Evolutionary conservation across 257 asterid genomes (phyloP).

Genomic region (Handroanthus guayacan): DNA sequence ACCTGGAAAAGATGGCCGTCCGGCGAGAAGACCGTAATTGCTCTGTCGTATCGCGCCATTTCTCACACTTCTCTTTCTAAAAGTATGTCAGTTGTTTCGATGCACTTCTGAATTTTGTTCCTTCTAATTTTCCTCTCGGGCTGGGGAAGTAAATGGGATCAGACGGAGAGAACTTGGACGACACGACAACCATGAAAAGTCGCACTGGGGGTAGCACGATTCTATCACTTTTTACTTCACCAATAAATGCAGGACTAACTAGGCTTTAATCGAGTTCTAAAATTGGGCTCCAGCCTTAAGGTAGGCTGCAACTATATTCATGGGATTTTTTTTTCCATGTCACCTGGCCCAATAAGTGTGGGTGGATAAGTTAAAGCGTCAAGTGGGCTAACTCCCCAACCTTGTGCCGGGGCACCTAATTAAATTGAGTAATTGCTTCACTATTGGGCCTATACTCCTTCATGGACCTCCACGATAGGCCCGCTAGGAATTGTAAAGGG

Average conservation of each 20-base stretch:
- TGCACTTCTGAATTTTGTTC: neutral
- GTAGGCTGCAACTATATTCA: no score
- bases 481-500: neutral
- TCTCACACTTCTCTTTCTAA: conserved; percentile 16
- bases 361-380: no score
- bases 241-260: no score
- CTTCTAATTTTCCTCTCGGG: neutral
- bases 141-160: neutral
- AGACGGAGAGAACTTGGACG: conserved; percentile 14
- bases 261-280: no score
- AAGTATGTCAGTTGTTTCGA: neutral
- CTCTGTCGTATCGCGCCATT: conserved; percentile 96
- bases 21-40: conserved; percentile 95
- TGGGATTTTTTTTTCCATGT: no score
- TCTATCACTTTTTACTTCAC: neutral
- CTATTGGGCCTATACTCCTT: neutral
- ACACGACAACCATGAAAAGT: conserved; percentile 9
- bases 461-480: conserved; percentile 11
- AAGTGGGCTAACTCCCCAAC: no score
- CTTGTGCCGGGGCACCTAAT: no score
- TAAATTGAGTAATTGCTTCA: no score
- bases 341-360: no score
- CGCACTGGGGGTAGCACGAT: neutral
- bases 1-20: conserved; percentile 98
- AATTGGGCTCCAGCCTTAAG: no score